Percentiles rank a stretch among this genome's conserved stretches.
Conservation (phyloP, 1,284 basidiomycete species). For the Trichosporon faecale region DNA sequence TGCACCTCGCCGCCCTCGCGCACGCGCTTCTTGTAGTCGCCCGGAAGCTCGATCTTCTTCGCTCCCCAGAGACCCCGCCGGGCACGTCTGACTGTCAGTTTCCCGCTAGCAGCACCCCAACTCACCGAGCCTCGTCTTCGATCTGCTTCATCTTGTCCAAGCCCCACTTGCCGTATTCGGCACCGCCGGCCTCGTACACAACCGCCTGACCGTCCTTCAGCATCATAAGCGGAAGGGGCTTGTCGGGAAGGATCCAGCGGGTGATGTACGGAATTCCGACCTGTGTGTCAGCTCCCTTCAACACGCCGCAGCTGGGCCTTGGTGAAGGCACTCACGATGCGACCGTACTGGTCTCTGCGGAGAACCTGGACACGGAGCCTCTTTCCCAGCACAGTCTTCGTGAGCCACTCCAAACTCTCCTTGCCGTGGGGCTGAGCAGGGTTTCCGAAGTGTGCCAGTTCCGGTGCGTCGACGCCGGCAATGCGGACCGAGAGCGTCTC, state of each 20-base stretch:
- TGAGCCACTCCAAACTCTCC: constrained; percentile 72
- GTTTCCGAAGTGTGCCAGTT: constrained; percentile 75
- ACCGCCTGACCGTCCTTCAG: constrained; percentile 69
- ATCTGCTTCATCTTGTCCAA: constrained; percentile 62
- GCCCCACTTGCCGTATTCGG: constrained; percentile 69
- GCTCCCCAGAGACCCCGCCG: constrained; percentile 70
- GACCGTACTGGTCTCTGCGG: constrained; percentile 73
- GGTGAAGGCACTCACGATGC: constrained; percentile 60
- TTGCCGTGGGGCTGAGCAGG: constrained; percentile 66
- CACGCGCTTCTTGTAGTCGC: constrained; percentile 71
- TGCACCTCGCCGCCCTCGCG: constrained; percentile 33
- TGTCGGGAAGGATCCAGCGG: constrained; percentile 56
- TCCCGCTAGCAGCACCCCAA: constrained; percentile 9
- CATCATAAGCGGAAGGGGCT: constrained; percentile 70
- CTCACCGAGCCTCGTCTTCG: constrained; percentile 67
- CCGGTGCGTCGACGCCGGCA: constrained; percentile 84
- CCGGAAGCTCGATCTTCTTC: constrained; percentile 62
- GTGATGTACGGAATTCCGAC: constrained; percentile 60
- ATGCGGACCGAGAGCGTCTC: constrained; percentile 79
- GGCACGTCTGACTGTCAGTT: constrained; percentile 49
- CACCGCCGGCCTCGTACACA: constrained; percentile 70
- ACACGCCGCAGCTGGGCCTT: neutral
- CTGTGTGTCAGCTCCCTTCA: constrained; percentile 51
- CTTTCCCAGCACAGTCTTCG: constrained; percentile 57
- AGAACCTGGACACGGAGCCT: constrained; percentile 60